Percentiles rank a stretch among this genome's conserved stretches.
phyloP scores from a whole-genome alignment of 768 basidiomycete species.

The Termitomyces sp. region DNA sequence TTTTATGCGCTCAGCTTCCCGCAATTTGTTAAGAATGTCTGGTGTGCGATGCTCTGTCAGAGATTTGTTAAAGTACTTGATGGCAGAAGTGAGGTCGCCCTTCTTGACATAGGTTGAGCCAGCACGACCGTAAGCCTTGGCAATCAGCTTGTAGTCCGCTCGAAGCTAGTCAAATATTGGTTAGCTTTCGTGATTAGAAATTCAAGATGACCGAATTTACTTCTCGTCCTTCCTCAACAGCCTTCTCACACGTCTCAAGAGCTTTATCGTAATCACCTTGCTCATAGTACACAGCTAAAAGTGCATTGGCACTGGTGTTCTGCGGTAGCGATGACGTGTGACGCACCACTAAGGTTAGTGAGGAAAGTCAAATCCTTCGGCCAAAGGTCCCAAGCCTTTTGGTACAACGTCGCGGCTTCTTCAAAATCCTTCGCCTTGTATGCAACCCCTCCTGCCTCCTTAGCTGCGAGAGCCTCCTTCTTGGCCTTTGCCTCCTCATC shows the following conservation, averaged over 20 bases:
- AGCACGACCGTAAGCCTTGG: constrained; percentile 89
- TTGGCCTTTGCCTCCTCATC: constrained; percentile 69
- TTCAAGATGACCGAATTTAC: constrained; percentile 25
- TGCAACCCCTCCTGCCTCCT: constrained; percentile 70
- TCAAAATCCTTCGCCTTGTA: constrained; percentile 87
- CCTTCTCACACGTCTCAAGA: constrained; percentile 90
- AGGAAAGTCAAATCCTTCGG: constrained; percentile 93
- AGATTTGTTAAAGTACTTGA: constrained; percentile 92
- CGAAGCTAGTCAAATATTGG: constrained; percentile 46
- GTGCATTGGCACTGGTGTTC: neutral
- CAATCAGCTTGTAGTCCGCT: constrained; percentile 92
- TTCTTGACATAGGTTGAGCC: constrained; percentile 84
- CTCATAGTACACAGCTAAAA: constrained; percentile 86
- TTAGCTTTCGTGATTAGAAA: neutral
- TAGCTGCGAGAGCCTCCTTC: constrained; percentile 73
- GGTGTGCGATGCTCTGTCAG: constrained; percentile 96
- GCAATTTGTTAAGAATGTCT: constrained; percentile 85
- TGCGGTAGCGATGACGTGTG: neutral
- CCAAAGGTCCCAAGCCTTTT: constrained; percentile 88
- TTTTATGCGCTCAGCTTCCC: constrained; percentile 74
- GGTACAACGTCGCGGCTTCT: constrained; percentile 69
- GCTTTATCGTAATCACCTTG: constrained; percentile 87
- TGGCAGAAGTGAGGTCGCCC: constrained; percentile 66
- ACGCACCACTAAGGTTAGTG: constrained; percentile 80
- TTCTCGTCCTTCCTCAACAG: constrained; percentile 90